Evolutionary conservation across 1,284 basidiomycete genomes (phyloP), one percentile per base, ranked within the genome.

Genomic region (Cutaneotrichosporon cutaneum): DNA sequence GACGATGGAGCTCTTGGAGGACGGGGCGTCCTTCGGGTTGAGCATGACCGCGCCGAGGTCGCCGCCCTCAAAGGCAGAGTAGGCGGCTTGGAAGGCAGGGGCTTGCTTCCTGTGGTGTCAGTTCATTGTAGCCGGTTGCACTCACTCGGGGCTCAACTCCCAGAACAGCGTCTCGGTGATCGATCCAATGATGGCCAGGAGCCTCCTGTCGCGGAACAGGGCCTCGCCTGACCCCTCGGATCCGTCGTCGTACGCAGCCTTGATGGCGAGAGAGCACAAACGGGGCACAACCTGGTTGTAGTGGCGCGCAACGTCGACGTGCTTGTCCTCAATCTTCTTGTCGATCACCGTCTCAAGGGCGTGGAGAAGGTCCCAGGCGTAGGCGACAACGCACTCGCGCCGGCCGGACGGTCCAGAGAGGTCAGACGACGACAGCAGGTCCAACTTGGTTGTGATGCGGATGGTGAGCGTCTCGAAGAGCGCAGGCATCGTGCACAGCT

Each of bases 391-490:
- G 14, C 85, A 82, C 73, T 90, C 88, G 10, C 74, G 58, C 57
- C 83, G 82, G 16, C 30, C 30, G 1, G 52, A 22, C 33, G 33
- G 13, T 6, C 33, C 35, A 18, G 52, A 39, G 21, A 54, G 21
- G 1, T 52, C 52, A 6, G 58, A 56, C 35, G 71, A 54, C n/a
- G 85, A 63, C 14, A 77, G 76, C 1, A 89, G 73, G 65, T 93
- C 90, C 27, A 98, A 81, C 76, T 92, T 92, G 1, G 89, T 87
- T 0, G 84, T 86, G 13, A 98, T 81, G 24, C 90, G 86, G 51
- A 92, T 85, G 44, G 92, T 86, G 32, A 98, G 84, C 7, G 84
- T 88, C 74, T 93, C 91, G 77, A 96, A 98, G 27, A 98, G 83
- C 24, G 86, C 83, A 0, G 89, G 83, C 51, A 88, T 85, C 3